These are phyloP conservation scores for Delitschia confertaspora DNA, from an alignment of 495 filamentous ascomycete genomes.

Conservation along the genomic window DNA sequence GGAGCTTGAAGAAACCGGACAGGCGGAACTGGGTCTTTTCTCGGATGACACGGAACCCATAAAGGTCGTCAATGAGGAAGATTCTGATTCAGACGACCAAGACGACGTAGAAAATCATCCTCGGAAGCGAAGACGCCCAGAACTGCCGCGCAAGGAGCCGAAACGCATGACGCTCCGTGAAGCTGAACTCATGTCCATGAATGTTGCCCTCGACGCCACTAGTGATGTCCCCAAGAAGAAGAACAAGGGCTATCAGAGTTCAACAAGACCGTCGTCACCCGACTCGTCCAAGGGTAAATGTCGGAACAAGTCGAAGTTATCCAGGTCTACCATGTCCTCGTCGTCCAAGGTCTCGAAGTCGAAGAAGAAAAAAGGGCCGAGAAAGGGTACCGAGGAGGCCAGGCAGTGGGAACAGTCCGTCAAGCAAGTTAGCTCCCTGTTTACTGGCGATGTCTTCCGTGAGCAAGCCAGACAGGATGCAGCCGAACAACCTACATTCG, in stretches of 20 bases:
- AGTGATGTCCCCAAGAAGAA: slow-evolving; percentile 9
- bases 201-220: slow-evolving; percentile 13
- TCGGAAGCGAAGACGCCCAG: slow-evolving; percentile 2
- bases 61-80: background rate
- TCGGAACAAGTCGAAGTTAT: slow-evolving; percentile 1
- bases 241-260: slow-evolving; percentile 3
- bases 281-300: background rate
- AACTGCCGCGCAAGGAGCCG: slow-evolving; percentile 11
- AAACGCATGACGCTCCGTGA: slow-evolving; percentile 10
- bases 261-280: too few relatives aligned
- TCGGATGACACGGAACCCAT: background rate
- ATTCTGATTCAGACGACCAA: slow-evolving; percentile 1
- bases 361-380: slow-evolving; percentile 1
- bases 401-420: background rate
- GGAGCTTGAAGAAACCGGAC: slow-evolving; percentile 1
- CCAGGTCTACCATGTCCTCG: background rate
- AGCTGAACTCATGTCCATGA: slow-evolving; percentile 11
- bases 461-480: slow-evolving; percentile 22
- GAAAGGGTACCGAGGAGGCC: slow-evolving; percentile 5
- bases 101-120: background rate
- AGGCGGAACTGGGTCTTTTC: background rate
- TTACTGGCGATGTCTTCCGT: slow-evolving; percentile 26
- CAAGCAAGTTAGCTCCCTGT: slow-evolving; percentile 11
- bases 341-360: slow-evolving; percentile 5
- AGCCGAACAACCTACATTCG: slow-evolving; percentile 20